Evolutionary conservation across 192 early-diverging fungal genomes (phyloP).

Genomic region (Coemansia sp.): DNA sequence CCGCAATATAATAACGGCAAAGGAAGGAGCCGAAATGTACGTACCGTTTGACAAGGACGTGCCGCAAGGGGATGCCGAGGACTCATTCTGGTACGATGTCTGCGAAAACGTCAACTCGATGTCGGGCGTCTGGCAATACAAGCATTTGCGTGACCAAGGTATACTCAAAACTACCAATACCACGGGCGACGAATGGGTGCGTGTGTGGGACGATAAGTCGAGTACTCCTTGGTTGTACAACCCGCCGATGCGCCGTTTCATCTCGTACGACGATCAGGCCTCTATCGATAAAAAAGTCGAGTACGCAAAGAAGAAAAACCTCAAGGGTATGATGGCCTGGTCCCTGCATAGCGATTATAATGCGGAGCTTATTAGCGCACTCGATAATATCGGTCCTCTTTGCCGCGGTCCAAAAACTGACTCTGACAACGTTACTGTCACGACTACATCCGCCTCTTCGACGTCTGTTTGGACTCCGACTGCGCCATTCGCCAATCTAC

Average conservation of each 20-base stretch:
- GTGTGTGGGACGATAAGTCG: slow-evolving; percentile 60
- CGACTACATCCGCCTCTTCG: not conserved
- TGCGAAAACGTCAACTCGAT: slow-evolving; percentile 50
- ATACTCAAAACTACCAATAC: slow-evolving; percentile 46
- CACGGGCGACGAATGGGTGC: slow-evolving; percentile 61
- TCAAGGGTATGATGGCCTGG: slow-evolving; percentile 76
- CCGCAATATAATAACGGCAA: slow-evolving; percentile 46
- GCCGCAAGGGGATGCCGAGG: slow-evolving; percentile 62
- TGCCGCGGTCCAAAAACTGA: slow-evolving; percentile 41
- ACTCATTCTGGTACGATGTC: slow-evolving; percentile 54
- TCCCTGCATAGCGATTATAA: slow-evolving; percentile 52
- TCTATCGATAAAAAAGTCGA: slow-evolving; percentile 68
- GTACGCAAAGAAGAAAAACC: slow-evolving; percentile 51
- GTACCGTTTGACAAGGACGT: slow-evolving; percentile 42
- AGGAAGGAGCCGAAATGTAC: slow-evolving; percentile 51
- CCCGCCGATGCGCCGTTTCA: slow-evolving; percentile 63
- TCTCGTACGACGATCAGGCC: slow-evolving; percentile 80
- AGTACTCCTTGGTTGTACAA: slow-evolving; percentile 65
- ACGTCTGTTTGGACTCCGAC: slow-evolving; percentile 27
- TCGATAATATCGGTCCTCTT: slow-evolving; percentile 36
- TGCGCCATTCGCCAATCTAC: slow-evolving; percentile 28
- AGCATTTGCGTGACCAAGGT: slow-evolving; percentile 62
- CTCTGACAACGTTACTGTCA: slow-evolving; percentile 7
- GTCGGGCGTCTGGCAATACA: slow-evolving; percentile 69
- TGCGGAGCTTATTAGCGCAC: slow-evolving; percentile 59